These are phyloP conservation scores for Xylariaceae sp. DNA, from an alignment of 2,329 filamentous ascomycete genomes.

Conservation along the genomic window DNA sequence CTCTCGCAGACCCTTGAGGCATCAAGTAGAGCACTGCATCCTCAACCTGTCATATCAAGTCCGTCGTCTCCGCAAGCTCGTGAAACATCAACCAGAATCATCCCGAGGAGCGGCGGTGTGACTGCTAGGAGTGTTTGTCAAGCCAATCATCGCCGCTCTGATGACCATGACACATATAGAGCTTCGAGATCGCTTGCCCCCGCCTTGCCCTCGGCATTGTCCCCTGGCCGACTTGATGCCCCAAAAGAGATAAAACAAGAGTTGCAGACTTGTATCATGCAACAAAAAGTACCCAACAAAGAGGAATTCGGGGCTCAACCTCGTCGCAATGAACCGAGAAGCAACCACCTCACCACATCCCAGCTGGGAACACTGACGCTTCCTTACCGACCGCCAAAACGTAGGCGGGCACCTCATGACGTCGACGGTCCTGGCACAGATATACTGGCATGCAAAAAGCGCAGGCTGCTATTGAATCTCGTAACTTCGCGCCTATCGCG, in stretches of 20 bases:
- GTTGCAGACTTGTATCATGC: no score
- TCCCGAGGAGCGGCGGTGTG: constrained; percentile 1
- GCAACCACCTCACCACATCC: background rate
- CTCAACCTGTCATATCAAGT: constrained; percentile 10
- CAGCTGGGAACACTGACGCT: background rate
- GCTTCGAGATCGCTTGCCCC: constrained; percentile 1
- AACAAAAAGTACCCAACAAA: no score
- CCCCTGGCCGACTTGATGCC: background rate
- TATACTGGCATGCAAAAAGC: constrained; percentile 59
- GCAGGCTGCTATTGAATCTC: constrained; percentile 57
- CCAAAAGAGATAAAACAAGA: background rate
- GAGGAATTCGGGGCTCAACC: background rate
- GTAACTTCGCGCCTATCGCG: constrained; percentile 68
- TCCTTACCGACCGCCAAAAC: constrained; percentile 36
- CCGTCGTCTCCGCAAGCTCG: constrained; percentile 13
- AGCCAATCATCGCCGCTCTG: background rate
- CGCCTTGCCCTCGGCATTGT: no score
- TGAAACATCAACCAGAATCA: constrained; percentile 10
- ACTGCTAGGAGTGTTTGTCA: background rate
- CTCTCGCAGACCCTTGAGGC: constrained; percentile 15
- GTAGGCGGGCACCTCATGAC: constrained; percentile 50
- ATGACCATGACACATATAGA: background rate
- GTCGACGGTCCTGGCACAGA: constrained; percentile 55
- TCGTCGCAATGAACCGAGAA: background rate
- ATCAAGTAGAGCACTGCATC: constrained; percentile 13